These are phyloP conservation scores for Zygosaccharomyces sapae DNA, from an alignment of 1,139 yeast genomes.

Conservation along the genomic window DNA sequence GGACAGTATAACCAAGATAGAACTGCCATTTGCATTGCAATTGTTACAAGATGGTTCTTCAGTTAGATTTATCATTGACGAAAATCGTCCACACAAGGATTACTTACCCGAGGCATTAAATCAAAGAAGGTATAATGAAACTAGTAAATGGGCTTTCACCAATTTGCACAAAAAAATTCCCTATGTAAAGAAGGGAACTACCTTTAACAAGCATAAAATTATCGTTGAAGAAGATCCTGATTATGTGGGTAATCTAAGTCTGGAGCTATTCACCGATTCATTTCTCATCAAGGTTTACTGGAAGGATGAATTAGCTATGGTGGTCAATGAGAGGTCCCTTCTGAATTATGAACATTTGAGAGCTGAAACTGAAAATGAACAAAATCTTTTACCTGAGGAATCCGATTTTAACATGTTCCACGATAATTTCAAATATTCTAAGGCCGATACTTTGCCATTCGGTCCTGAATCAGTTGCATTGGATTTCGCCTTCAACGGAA, in stretches of 20 bases:
- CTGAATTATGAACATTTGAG: slow-evolving; percentile 80
- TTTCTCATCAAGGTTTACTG: slow-evolving; percentile 49
- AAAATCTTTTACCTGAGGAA: slow-evolving; percentile 52
- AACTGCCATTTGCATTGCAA: slow-evolving; percentile 54
- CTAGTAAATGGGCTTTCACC: slow-evolving; percentile 57
- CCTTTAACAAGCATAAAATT: slow-evolving; percentile 9
- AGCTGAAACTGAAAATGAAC: slow-evolving; percentile 39
- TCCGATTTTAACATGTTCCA: slow-evolving; percentile 52
- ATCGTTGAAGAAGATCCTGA: slow-evolving; percentile 43
- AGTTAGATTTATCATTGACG: slow-evolving; percentile 59
- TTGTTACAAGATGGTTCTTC: slow-evolving; percentile 52
- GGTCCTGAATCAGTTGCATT: slow-evolving; percentile 90
- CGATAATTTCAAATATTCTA: slow-evolving; percentile 60
- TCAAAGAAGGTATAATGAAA: slow-evolving; percentile 53
- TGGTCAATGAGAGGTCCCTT: slow-evolving; percentile 63
- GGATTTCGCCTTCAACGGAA: slow-evolving; percentile 65
- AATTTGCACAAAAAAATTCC: slow-evolving; percentile 15
- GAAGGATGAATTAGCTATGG: slow-evolving; percentile 46
- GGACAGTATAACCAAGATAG: slow-evolving; percentile 25
- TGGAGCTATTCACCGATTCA: slow-evolving; percentile 47
- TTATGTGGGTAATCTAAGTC: slow-evolving; percentile 32
- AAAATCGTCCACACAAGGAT: slow-evolving; percentile 42
- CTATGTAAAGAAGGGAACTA: slow-evolving; percentile 5
- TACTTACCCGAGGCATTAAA: slow-evolving; percentile 36
- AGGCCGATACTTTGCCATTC: slow-evolving; percentile 56